A percentile compares a stretch with the other conserved stretches of the same genome.
These are phyloP conservation scores for Dioscorea dumetorum DNA, from an alignment of 106 monocot genomes.

Conservation along the genomic window DNA sequence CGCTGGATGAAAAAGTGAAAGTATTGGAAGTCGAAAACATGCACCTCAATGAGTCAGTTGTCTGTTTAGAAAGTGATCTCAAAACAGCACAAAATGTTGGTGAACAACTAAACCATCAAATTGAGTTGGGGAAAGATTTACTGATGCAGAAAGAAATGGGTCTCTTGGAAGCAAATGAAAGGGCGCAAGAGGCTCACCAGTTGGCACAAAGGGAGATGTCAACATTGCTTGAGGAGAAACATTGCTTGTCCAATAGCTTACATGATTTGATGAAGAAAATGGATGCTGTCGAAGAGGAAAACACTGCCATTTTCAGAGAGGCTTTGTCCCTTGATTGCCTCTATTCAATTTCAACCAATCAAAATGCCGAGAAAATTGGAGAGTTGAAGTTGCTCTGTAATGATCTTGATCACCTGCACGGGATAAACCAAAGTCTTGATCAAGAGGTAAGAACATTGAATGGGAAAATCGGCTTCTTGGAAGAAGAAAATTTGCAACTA, in stretches of 20 bases:
- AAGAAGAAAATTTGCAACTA: constrained; percentile 24
- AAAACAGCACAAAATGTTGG: constrained; percentile 8
- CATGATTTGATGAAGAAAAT: constrained; percentile 26
- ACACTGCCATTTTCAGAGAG: constrained; percentile 24
- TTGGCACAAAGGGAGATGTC: too few species aligned
- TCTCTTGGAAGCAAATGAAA: constrained; percentile 24
- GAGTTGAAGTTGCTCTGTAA: constrained; percentile 19
- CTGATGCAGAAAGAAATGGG: constrained; percentile 23
- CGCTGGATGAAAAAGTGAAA: constrained; percentile 21
- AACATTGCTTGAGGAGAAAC: too few species aligned
- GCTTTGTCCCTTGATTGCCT: constrained; percentile 38
- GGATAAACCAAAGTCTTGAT: constrained; percentile 17
- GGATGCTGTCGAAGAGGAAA: constrained; percentile 30
- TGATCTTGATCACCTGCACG: constrained; percentile 11
- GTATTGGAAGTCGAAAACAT: constrained; percentile 37
- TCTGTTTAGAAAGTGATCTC: constrained; percentile 15
- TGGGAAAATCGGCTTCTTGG: constrained; percentile 15
- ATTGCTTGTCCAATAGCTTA: constrained; percentile 12
- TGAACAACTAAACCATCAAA: background rate
- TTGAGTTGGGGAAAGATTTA: constrained; percentile 7
- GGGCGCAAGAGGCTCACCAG: constrained; percentile 6
- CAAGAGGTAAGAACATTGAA: constrained; percentile 18
- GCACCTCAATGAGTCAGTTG: constrained; percentile 24
- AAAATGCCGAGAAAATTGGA: constrained; percentile 22
- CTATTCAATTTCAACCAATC: constrained; percentile 25